A percentile compares a stretch with the other conserved stretches of the same genome.
phyloP scores from a whole-genome alignment of 495 filamentous ascomycete species.

The Xylaria cubensis region DNA sequence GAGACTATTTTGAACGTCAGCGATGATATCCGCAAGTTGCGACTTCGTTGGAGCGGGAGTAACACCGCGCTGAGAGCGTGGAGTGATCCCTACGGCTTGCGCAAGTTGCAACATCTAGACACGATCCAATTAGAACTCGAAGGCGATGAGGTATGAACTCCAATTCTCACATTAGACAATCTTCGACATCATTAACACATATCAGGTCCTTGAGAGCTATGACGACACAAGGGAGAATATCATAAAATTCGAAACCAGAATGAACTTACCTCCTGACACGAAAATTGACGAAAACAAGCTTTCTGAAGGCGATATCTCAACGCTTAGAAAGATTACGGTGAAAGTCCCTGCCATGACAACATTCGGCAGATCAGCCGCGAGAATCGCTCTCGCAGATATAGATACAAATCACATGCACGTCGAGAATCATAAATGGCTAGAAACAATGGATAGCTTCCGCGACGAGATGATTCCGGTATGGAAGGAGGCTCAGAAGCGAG shows the following conservation, averaged over 20 bases:
- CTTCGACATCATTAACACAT: not conserved
- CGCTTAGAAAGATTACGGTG: not conserved
- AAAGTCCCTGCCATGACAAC: not conserved
- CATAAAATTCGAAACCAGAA: not conserved
- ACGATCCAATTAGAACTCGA: not conserved
- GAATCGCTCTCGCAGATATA: not conserved
- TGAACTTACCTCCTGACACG: not conserved
- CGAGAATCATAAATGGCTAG: conserved; percentile 10
- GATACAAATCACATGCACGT: not conserved
- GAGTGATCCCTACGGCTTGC: conserved; percentile 1
- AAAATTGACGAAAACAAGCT: not conserved
- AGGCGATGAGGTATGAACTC: not conserved
- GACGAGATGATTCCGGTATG: not conserved
- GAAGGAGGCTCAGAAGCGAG: not conserved
- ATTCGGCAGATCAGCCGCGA: conserved; percentile 7
- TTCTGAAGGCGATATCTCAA: not conserved
- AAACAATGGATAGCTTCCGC: conserved; percentile 7
- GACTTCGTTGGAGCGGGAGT: conserved; percentile 13
- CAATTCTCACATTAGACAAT: not conserved
- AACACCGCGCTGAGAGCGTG: not conserved
- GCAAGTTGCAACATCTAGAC: not conserved
- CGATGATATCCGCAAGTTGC: not conserved
- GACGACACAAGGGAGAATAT: not conserved
- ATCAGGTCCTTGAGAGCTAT: not conserved
- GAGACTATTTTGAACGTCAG: conserved; percentile 13